Conservation (phyloP, 208 protist species). For the Leishmania mexicana region DNA sequence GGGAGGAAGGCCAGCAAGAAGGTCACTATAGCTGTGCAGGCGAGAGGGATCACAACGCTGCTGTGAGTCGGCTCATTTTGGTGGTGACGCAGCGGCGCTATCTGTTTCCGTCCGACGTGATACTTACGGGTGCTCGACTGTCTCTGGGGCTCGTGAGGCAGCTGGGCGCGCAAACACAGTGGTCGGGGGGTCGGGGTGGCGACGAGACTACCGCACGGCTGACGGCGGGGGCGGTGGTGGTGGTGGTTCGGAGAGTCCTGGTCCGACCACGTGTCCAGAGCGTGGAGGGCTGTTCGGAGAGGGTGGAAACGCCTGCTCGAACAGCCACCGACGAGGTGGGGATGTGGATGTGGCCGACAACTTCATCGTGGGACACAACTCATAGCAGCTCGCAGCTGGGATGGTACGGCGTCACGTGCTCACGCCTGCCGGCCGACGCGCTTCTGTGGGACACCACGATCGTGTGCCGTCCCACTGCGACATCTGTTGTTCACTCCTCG, state of each 20-base stretch:
- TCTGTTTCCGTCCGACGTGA: conserved; percentile 58
- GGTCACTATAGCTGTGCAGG: conserved; percentile 15
- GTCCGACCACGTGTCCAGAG: conserved; percentile 4
- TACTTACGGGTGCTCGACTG: conserved; percentile 59
- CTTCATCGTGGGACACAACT: neutral
- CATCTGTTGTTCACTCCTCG: neutral
- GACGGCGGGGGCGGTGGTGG: neutral
- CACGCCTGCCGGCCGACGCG: conserved; percentile 1
- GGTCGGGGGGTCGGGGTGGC: conserved; percentile 15
- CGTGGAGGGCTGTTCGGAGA: neutral
- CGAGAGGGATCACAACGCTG: neutral
- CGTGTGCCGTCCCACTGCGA: neutral
- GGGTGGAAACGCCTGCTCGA: neutral
- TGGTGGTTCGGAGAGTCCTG: conserved; percentile 22
- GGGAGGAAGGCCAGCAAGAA: neutral
- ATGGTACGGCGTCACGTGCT: conserved; percentile 10
- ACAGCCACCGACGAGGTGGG: conserved; percentile 6
- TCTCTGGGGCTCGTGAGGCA: conserved; percentile 52
- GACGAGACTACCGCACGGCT: neutral
- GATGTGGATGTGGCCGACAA: conserved; percentile 19
- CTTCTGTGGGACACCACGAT: conserved; percentile 22
- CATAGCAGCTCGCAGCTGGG: conserved; percentile 5
- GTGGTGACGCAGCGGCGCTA: conserved; percentile 64
- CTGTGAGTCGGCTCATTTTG: conserved; percentile 38
- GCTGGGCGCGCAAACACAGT: conserved; percentile 41